Conservation (phyloP, 2,329 filamentous ascomycete species). For the Trichoderma harzianum region DNA sequence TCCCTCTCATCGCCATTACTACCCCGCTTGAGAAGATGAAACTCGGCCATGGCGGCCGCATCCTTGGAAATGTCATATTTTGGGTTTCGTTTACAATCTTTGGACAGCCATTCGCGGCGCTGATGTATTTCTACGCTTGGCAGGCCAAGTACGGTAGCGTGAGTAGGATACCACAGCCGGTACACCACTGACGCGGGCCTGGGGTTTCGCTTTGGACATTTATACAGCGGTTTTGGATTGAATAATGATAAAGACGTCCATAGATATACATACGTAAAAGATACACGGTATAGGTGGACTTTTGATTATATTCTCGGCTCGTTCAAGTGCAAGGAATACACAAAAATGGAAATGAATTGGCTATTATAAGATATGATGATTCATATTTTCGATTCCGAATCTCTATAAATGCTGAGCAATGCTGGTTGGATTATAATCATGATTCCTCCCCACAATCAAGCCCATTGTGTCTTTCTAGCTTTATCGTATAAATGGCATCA, state of each 20-base stretch:
- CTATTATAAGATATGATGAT: not conserved
- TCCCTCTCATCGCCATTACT: slow-evolving; percentile 82
- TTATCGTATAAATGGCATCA: slow-evolving; percentile 66
- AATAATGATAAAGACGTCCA: not conserved
- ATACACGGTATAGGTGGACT: not conserved
- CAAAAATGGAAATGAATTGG: not conserved
- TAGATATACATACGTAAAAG: not conserved
- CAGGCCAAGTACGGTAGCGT: slow-evolving; percentile 94
- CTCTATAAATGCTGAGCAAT: not conserved
- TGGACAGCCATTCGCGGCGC: slow-evolving; percentile 85
- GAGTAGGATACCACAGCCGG: slow-evolving; percentile 38
- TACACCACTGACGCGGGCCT: not conserved
- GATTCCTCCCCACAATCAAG: not conserved
- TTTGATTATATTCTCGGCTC: not conserved
- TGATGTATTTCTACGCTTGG: slow-evolving; percentile 98
- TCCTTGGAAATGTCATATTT: slow-evolving; percentile 90
- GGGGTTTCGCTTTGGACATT: not conserved
- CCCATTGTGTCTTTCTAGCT: not conserved
- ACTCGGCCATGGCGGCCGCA: slow-evolving; percentile 64
- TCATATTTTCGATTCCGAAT: not conserved
- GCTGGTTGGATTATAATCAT: not conserved
- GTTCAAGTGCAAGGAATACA: not conserved
- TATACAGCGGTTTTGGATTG: not conserved
- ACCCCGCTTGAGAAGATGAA: slow-evolving; percentile 75
- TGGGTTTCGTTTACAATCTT: slow-evolving; percentile 96